Evolutionary conservation across 192 early-diverging fungal genomes (phyloP).

Genomic region (Backusella macrospora): DNA sequence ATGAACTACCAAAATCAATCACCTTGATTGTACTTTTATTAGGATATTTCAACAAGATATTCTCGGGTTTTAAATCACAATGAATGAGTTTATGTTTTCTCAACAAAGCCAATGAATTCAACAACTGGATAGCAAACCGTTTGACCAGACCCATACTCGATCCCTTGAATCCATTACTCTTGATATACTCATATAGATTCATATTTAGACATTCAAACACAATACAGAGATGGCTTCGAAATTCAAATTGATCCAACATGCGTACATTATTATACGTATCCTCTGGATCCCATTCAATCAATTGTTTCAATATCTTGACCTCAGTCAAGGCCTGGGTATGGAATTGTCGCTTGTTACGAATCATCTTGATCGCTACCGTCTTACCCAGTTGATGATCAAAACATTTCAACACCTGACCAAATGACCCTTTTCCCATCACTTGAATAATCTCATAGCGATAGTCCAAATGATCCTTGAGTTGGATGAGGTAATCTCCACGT

Average conservation of each 20-base stretch:
- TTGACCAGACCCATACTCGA: conserved; percentile 71
- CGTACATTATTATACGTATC: conserved; percentile 77
- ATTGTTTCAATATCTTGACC: conserved; percentile 83
- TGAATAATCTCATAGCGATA: conserved; percentile 92
- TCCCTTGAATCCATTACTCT: conserved; percentile 85
- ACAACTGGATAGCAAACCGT: conserved; percentile 76
- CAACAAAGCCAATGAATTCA: conserved; percentile 78
- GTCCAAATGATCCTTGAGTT: conserved; percentile 80
- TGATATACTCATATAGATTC: conserved; percentile 94
- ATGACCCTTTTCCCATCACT: conserved; percentile 87
- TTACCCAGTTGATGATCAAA: conserved; percentile 88
- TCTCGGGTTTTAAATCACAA: conserved; percentile 95
- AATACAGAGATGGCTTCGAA: conserved; percentile 92
- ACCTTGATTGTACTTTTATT: conserved; percentile 82
- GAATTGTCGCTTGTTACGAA: conserved; percentile 92
- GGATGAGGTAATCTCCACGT: conserved; percentile 87
- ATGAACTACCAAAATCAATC: conserved; percentile 94
- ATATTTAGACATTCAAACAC: conserved; percentile 88
- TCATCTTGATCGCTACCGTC: conserved; percentile 89
- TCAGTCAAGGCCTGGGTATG: conserved; percentile 91
- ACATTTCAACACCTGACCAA: conserved; percentile 93
- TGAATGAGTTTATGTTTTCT: conserved; percentile 78
- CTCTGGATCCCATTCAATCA: conserved; percentile 79
- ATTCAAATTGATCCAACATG: conserved; percentile 88
- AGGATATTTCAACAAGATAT: conserved; percentile 76